These are phyloP conservation scores for Delitschia confertaspora DNA, from an alignment of 495 filamentous ascomycete genomes.

Conservation along the genomic window DNA sequence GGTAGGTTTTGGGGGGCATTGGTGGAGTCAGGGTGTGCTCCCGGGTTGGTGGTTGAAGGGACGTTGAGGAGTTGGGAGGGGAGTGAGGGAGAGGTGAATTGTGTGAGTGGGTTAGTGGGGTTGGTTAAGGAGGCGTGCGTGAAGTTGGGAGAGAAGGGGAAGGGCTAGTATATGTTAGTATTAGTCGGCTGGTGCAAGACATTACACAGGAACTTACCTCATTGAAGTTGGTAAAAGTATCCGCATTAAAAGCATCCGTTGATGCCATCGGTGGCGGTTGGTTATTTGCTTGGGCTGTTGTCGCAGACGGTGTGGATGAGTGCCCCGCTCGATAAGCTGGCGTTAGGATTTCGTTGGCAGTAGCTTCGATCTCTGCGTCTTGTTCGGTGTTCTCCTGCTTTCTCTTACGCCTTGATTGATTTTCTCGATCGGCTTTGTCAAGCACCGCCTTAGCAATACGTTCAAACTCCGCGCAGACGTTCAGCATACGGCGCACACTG, in stretches of 20 bases:
- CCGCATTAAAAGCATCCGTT: conserved; percentile 10
- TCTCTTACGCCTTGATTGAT: conserved; percentile 66
- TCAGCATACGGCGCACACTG: conserved; percentile 84
- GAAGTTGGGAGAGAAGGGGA: conserved; percentile 29
- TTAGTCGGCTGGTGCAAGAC: not conserved
- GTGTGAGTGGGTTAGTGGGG: conserved; percentile 6
- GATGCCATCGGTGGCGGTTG: conserved; percentile 4
- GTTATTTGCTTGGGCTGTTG: not conserved
- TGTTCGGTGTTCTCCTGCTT: conserved; percentile 50
- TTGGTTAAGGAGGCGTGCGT: conserved; percentile 23
- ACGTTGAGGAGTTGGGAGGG: conserved; percentile 16
- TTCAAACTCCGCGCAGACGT: conserved; percentile 88
- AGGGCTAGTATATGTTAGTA: conserved; percentile 12
- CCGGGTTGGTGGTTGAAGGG: conserved; percentile 2
- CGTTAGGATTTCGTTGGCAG: conserved; percentile 23
- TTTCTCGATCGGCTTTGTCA: conserved; percentile 80
- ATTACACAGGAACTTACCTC: conserved; percentile 14
- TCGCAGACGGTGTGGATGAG: conserved; percentile 13
- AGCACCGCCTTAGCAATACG: conserved; percentile 87
- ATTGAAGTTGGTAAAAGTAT: conserved; percentile 21
- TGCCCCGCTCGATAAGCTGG: conserved; percentile 15
- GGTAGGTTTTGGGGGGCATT: conserved; percentile 4
- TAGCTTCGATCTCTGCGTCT: conserved; percentile 31
- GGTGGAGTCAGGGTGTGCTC: conserved; percentile 4
- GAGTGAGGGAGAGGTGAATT: conserved; percentile 20